Percentiles rank a stretch among this genome's conserved stretches.
Conservation (phyloP, 306 rosid genomes). For the Cicer arietinum region DNA sequence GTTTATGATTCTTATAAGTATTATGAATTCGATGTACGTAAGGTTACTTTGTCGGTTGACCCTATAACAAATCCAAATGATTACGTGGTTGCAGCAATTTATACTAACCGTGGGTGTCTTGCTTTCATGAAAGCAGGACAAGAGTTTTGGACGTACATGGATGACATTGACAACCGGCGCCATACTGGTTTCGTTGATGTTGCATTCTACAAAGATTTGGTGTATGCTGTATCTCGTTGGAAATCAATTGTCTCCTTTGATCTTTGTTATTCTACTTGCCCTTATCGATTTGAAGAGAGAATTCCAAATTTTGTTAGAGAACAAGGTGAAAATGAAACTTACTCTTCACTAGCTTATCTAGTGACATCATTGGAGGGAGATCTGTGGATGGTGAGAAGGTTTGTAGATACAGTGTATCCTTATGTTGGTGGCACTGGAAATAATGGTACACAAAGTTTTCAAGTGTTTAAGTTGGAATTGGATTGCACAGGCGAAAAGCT, state of each 20-base stretch:
- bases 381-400: slow-evolving; percentile 3
- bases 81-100: slow-evolving; percentile 16
- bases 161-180: neutral
- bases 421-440: too few relatives aligned
- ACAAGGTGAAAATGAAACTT: neutral
- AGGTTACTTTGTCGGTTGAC: neutral
- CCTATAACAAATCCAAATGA: neutral
- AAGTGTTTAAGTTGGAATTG: too few relatives aligned
- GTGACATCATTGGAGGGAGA: slow-evolving; percentile 25
- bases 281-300: neutral
- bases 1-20: neutral
- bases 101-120: neutral
- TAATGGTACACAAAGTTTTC: too few relatives aligned
- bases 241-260: neutral
- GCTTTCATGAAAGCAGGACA: slow-evolving; percentile 26
- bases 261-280: neutral
- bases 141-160: slow-evolving; percentile 9
- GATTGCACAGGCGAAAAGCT: too few relatives aligned
- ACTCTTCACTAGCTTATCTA: neutral
- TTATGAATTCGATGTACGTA: neutral
- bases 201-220: neutral
- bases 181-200: neutral
- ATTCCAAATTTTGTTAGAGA: neutral
- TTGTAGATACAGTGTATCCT: neutral
- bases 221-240: neutral